Base-by-base conservation (phyloP, 2,329 filamentous ascomycete species). In the Beauveria asiatica region DNA sequence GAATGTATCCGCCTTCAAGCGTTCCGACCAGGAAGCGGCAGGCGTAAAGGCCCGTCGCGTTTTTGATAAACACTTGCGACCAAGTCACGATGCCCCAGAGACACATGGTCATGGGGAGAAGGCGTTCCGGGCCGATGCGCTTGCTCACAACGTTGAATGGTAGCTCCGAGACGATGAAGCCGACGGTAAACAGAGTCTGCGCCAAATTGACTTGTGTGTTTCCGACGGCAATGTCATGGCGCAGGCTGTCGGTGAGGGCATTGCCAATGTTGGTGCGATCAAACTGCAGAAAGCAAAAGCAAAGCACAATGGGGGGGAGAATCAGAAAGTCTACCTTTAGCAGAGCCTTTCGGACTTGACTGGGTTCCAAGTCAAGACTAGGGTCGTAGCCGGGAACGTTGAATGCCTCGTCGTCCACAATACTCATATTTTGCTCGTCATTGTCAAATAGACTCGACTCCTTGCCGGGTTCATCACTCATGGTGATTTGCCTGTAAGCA, bases 161-260 rank as follows among this genome's bases (percentile, higher is more conserved):
- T 0, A 70, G 8, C 57, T 79, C 74, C 5, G 75, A 73, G 5
- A 82, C 64, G 9, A 82, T 75, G 49, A 82, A 80, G 0, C 79
- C 79, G 2, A 76, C 73, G 0, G 76, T 78, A 11, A 80, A 72
- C 19, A 83, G 70, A 57, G 79, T 78, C n/a, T 79, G 75, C 0
- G 80, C 79, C 8, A 80, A 64, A 56, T 82, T 83, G 64, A 82
- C 76, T 52, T 82, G 75, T 55, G 78, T 73, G 41, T 80, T 80
- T 1, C 72, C 74, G 58, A 83, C 75, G 16, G 72, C 68, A 6
- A 82, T 73, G 60, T 83, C 80, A 3, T 72, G 61, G 16, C 77
- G 73, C 48, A 83, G 75, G 3, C 73, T 77, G 45, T 81, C 80
- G 3, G 80, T 83, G 44, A 83, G 64, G 3, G 80, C 80, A 39